Conservation (phyloP, 1,284 basidiomycete species). For the Moesziomyces aphidis region DNA sequence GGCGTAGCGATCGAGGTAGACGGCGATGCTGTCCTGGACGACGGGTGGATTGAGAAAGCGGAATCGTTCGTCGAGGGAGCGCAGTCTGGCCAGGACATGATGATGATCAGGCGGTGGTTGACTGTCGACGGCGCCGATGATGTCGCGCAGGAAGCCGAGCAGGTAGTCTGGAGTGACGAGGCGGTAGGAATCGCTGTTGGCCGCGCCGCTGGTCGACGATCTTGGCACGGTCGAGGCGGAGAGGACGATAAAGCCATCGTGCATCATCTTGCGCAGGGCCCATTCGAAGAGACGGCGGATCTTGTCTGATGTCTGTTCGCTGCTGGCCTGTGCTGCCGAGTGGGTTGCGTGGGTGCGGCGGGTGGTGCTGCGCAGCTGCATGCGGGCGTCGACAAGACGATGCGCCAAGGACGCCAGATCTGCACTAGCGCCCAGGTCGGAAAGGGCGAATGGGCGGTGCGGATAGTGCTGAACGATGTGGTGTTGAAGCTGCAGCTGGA, state of each 20-base stretch:
- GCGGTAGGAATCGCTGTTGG: constrained; percentile 15
- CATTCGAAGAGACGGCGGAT: constrained; percentile 33
- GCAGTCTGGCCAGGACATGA: constrained; percentile 22
- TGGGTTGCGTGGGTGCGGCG: constrained; percentile 1
- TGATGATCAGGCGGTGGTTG: constrained; percentile 6
- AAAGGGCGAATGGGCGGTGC: constrained; percentile 5
- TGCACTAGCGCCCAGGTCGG: constrained; percentile 10
- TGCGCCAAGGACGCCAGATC: constrained; percentile 20
- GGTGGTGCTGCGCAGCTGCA: constrained; percentile 19
- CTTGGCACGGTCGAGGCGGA: neutral
- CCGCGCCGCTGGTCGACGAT: neutral
- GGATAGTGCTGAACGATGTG: constrained; percentile 20
- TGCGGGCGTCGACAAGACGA: constrained; percentile 26
- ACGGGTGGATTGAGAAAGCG: constrained; percentile 24
- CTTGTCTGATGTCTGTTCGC: constrained; percentile 27
- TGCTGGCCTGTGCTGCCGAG: neutral
- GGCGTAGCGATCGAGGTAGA: constrained; percentile 12
- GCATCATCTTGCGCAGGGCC: constrained; percentile 48
- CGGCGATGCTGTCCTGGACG: constrained; percentile 29
- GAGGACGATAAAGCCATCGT: constrained; percentile 43
- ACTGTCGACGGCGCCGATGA: constrained; percentile 8
- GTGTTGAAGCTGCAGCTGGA: constrained; percentile 44
- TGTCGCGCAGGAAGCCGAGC: constrained; percentile 7
- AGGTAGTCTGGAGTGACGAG: constrained; percentile 40
- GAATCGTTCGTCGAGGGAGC: constrained; percentile 40